A percentile compares a stretch with the other conserved stretches of the same genome.
These are phyloP conservation scores for Picochlorum sp. DNA, from an alignment of 139 green algal genomes.

Conservation along the genomic window DNA sequence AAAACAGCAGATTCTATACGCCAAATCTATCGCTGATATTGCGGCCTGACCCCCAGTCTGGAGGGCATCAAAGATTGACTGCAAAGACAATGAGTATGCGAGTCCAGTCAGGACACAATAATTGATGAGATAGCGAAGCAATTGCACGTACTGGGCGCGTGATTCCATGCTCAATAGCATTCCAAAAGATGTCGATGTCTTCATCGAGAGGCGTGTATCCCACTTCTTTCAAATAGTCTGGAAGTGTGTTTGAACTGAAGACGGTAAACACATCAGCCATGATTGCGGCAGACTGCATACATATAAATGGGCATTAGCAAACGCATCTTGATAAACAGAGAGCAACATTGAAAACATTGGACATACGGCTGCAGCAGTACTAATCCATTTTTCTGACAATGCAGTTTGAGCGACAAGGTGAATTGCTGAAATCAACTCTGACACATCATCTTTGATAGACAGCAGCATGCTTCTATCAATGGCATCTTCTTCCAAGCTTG, in stretches of 20 bases:
- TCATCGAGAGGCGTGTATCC: conserved; percentile 4
- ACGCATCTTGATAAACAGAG: too few species aligned
- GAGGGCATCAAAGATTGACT: background rate
- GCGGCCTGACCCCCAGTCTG: background rate
- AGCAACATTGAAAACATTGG: too few species aligned
- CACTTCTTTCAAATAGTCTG: background rate
- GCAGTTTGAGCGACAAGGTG: too few species aligned
- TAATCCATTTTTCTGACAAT: too few species aligned
- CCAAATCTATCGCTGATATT: conserved; percentile 1
- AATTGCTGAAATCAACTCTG: too few species aligned
- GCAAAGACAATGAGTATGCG: background rate
- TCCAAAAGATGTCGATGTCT: conserved; percentile 13
- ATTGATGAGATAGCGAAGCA: background rate
- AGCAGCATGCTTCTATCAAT: too few species aligned
- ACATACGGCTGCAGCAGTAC: too few species aligned
- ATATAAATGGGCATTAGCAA: background rate
- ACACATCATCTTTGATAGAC: too few species aligned
- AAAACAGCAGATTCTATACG: background rate
- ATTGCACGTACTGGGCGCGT: background rate
- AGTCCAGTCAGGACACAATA: background rate
- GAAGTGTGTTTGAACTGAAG: conserved; percentile 13
- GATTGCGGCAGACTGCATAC: background rate
- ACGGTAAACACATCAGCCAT: conserved; percentile 12
- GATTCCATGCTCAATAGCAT: background rate
- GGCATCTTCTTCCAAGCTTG: too few species aligned